phyloP scores from a whole-genome alignment of 2,329 filamentous ascomycete species.

The Pseudogymnoascus sp. region DNA sequence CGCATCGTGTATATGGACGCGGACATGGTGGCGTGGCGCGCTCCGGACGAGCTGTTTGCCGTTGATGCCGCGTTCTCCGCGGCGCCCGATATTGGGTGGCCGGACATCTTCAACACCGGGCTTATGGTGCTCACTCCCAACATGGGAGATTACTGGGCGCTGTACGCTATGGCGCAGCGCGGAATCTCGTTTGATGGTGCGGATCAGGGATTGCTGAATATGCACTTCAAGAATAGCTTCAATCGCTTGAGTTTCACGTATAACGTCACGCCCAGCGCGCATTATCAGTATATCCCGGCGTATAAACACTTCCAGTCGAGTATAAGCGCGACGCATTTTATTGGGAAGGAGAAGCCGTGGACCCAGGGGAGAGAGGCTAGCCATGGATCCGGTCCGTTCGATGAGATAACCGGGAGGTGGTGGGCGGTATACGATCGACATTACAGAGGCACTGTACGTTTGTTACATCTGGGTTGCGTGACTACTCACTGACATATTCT shows the following conservation, averaged over 20 bases:
- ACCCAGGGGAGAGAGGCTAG: slow-evolving; percentile 48
- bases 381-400: slow-evolving; percentile 55
- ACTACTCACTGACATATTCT: background rate
- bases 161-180: slow-evolving; percentile 72
- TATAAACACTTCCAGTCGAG: slow-evolving; percentile 86
- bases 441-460: slow-evolving; percentile 49
- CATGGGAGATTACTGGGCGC: slow-evolving; percentile 76
- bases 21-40: slow-evolving; percentile 82
- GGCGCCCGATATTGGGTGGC: slow-evolving; percentile 94
- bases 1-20: slow-evolving; percentile 94
- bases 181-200: slow-evolving; percentile 95
- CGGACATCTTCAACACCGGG: slow-evolving; percentile 96
- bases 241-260: slow-evolving; percentile 89
- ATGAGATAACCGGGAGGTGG: slow-evolving; percentile 80
- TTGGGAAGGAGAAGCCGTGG: slow-evolving; percentile 89
- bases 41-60: slow-evolving; percentile 86
- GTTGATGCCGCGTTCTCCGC: slow-evolving; percentile 53
- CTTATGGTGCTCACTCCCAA: slow-evolving; percentile 87
- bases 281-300: slow-evolving; percentile 95
- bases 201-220: slow-evolving; percentile 90
- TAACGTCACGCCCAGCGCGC: slow-evolving; percentile 92
- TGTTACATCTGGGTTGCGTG: background rate
- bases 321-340: slow-evolving; percentile 91
- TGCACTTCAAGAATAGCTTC: slow-evolving; percentile 79
- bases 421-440: slow-evolving; percentile 92